Evolutionary conservation across 2,329 filamentous ascomycete species (phyloP), one percentile per base, ranked within the genome.

Genomic region (Penicillium glabrum): DNA sequence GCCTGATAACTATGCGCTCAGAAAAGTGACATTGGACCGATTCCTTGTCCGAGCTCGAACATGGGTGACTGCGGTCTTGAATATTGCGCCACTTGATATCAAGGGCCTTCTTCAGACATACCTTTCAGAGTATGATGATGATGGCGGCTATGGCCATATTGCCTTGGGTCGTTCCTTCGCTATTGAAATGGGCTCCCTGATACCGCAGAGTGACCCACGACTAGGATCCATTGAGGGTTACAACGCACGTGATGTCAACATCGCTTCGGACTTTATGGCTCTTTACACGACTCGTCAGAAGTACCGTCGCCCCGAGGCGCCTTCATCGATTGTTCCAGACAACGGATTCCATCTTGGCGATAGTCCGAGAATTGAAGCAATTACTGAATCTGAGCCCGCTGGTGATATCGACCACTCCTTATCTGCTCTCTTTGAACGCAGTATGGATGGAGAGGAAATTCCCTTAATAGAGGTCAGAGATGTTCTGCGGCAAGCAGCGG

Each of bases 281-380:
- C 93, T 99, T 70, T 99, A 99, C 72, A 98, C 93, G 3, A 96
- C 92, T 26, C 89, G 95, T 37, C 96, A 99, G 72, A 93, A 96
- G 69, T 99, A 99, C 73, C 87, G 93, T 55, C 93, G 93, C 69
- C 86, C 91, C 11, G 91, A 96, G 70, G 84, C 86, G 2, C 59
- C 64, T 23, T 78, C 89, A 37, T 51, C 58, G 21, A 56, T 62
- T 29, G 51, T 46, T 21, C 33, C 58, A 24, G 56, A 53, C 14
- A 51, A 50, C 19, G 51, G 58, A 13, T 23, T 58, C 6, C 51
- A 46, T n/a, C 53, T 58, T 10, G 48, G 50, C 21, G 54, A 58
- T 45, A 60, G 66, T 67, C 44, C 49, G 19, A 45, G 61, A 26
- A 33, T 53, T 24, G 47, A 57, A 35, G 26, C 56, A 5, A 44